Conservation (phyloP, 139 green algal species). For the Chlorella sp. region DNA sequence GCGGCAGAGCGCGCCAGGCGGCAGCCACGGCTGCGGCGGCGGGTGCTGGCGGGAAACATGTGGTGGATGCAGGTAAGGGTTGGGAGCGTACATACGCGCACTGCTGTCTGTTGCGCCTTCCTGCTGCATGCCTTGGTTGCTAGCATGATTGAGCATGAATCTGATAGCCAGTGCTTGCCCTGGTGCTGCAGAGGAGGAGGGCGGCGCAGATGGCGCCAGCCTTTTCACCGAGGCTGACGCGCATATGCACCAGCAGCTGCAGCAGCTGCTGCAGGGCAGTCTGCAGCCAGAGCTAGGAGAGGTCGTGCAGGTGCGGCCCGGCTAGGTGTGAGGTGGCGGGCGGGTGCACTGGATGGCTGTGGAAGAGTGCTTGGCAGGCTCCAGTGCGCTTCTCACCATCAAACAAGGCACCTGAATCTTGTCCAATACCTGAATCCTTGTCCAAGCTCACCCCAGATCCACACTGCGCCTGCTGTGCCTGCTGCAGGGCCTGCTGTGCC, state of each 20-base stretch:
- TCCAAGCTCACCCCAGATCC: background rate
- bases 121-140: background rate
- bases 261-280: background rate
- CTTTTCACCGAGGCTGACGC: background rate
- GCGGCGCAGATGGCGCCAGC: background rate
- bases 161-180: background rate
- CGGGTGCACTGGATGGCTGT: too few species aligned
- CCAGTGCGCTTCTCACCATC: background rate
- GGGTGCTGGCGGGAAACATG: background rate
- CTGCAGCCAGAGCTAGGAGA: background rate
- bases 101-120: background rate
- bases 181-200: background rate
- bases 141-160: background rate
- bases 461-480: background rate
- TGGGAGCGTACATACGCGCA: background rate
- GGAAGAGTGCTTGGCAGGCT: background rate
- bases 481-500: background rate
- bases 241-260: background rate
- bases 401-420: too few species aligned
- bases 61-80: background rate
- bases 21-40: background rate
- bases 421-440: too few species aligned
- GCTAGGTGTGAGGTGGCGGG: background rate
- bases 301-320: background rate
- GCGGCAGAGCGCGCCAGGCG: background rate